Evolutionary conservation across 2,329 filamentous ascomycete genomes (phyloP), one percentile per base, ranked within the genome.

Genomic region (Lasiodiplodia theobromae): DNA sequence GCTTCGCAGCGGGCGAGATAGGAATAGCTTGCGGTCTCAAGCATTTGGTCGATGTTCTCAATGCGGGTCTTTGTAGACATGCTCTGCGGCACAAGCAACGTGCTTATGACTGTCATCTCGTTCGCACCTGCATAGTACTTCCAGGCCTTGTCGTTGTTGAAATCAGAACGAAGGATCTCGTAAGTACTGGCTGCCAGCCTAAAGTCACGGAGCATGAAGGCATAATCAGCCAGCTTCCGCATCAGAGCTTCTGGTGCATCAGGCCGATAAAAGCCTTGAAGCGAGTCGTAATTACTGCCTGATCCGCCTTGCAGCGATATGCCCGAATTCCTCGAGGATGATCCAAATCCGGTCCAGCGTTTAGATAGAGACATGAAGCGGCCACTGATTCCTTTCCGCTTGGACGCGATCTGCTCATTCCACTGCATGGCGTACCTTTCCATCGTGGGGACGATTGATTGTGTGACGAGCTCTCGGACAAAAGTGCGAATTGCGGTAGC

Each of bases 371-470:
- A 97, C 85, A 97, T 94, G 79, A 99, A 95, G n/a, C 94, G 89
- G 12, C 96, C 96, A 67, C 92, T 92, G 58, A 99, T 86, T 16
- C 96, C 96, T 75, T 93, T 90, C 68, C 96, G 87, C 69, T 93
- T 88, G 14, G 96, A 97, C 18, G 95, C 94, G 31, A 98, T 92
- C 79, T 98, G 95, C 74, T 99, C 96, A 76, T 99, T 99, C 96
- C 96, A 99, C 5, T 94, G 86, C 6, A 93, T 91, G 12, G 97
- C 88, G 72, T 92, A 90, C 68, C 95, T 91, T 80, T 99, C 96
- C 96, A 99, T 99, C 51, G 92, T 94, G 1, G 96, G 96, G 68
- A 99, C 86, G 65, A 99, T 89, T 1, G 95, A 98, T 77, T 98
- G 95, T 1, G 92, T 96, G 8, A 97, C 92, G 85, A 99, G 92